Percentiles rank a stretch among this genome's conserved stretches.
phyloP scores from a whole-genome alignment of 2,329 filamentous ascomycete species.

The Escovopsis sp. region DNA sequence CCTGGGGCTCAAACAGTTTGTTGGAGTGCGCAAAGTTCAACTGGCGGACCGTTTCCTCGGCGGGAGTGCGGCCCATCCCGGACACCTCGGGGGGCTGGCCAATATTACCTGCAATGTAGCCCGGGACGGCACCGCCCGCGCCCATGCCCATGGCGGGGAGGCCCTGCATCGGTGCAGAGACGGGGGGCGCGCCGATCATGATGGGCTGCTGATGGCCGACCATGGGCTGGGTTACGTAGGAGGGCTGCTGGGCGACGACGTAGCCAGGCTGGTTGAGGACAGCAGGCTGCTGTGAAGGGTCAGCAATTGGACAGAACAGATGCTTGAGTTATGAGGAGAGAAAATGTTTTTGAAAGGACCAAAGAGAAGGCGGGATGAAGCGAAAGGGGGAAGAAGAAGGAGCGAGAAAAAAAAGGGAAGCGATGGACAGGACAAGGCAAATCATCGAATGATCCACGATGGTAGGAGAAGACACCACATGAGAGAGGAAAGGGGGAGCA shows the following conservation, averaged over 20 bases:
- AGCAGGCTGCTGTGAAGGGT: conserved; percentile 16
- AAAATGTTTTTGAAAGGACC: neutral
- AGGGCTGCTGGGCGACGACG: conserved; percentile 19
- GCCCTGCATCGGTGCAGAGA: conserved; percentile 11
- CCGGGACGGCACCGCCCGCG: conserved; percentile 11
- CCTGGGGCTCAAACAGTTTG: conserved; percentile 40
- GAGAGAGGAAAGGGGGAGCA: neutral
- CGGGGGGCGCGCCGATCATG: conserved; percentile 16
- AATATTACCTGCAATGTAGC: conserved; percentile 26
- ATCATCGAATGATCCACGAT: no score
- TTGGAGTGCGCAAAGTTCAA: conserved; percentile 33
- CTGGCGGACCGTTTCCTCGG: conserved; percentile 31
- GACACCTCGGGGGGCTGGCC: conserved; percentile 31
- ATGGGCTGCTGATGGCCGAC: conserved; percentile 15
- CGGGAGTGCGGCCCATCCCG: conserved; percentile 34
- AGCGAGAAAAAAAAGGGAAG: neutral
- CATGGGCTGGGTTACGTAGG: conserved; percentile 16
- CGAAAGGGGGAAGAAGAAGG: no score
- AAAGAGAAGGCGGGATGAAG: neutral
- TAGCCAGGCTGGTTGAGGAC: conserved; percentile 16
- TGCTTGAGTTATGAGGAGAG: no score
- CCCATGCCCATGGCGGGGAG: conserved; percentile 13
- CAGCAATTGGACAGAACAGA: no score
- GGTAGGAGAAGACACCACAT: no score
- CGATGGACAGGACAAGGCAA: neutral